phyloP scores from a whole-genome alignment of 768 basidiomycete genomes.

The Trametes gibbosa region DNA sequence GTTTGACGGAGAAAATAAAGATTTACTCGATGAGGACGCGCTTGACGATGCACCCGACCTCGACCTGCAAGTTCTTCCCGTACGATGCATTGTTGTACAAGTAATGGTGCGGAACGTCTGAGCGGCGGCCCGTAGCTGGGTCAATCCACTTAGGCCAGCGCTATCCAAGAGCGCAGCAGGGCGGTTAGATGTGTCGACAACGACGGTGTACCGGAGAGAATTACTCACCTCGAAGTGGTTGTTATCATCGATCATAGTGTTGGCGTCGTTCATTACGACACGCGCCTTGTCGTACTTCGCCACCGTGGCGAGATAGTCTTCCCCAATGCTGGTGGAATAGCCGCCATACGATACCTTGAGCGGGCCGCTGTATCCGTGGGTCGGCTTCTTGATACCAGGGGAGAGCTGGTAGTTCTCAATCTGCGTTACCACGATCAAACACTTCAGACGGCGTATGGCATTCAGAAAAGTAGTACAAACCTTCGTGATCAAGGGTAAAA shows the following conservation, averaged over 20 bases:
- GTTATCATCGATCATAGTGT: neutral
- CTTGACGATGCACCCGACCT: conserved; percentile 34
- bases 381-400: conserved; percentile 20
- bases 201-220: too few relatives aligned
- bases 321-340: conserved; percentile 37
- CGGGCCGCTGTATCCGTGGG: conserved; percentile 35
- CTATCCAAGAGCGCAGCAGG: too few relatives aligned
- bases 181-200: too few relatives aligned
- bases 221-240: neutral
- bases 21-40: conserved; percentile 38
- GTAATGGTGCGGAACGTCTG: conserved; percentile 47
- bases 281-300: conserved; percentile 30
- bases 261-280: neutral
- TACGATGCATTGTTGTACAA: conserved; percentile 32
- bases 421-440: conserved; percentile 28
- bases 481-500: conserved; percentile 59
- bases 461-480: neutral
- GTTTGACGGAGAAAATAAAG: neutral
- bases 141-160: conserved; percentile 36
- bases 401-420: conserved; percentile 34
- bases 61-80: conserved; percentile 32
- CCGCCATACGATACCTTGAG: conserved; percentile 40
- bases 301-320: conserved; percentile 47
- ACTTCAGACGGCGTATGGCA: neutral
- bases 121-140: conserved; percentile 48